A percentile compares a stretch with the other conserved stretches of the same genome.
These are phyloP conservation scores for Ramaria sp. DNA, from an alignment of 768 basidiomycete species.

Conservation along the genomic window DNA sequence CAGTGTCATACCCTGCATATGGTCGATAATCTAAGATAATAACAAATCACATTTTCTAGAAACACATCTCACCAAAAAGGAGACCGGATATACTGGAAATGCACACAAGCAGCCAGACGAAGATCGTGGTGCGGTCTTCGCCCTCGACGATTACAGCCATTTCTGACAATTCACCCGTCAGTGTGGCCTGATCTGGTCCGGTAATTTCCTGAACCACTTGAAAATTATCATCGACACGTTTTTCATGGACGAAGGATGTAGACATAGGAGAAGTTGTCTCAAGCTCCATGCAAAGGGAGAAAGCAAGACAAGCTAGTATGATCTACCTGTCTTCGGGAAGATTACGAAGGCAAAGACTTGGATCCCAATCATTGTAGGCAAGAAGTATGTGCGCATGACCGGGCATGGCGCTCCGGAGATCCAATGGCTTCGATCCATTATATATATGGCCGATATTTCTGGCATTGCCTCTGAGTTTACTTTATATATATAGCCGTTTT, in stretches of 20 bases:
- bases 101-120: slow-evolving; percentile 67
- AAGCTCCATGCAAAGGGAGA: background rate
- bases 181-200: background rate
- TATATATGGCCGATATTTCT: no score
- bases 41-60: background rate
- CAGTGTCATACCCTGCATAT: slow-evolving; percentile 63
- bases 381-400: no score
- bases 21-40: background rate
- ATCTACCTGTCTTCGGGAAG: background rate
- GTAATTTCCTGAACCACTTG: background rate
- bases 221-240: background rate
- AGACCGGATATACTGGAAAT: slow-evolving; percentile 70
- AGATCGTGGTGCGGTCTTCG: slow-evolving; percentile 56
- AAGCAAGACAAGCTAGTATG: background rate
- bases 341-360: background rate
- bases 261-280: background rate
- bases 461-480: no score
- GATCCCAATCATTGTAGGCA: no score
- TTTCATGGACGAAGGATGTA: background rate
- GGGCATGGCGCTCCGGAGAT: no score
- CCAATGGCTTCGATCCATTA: no score
- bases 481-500: no score
- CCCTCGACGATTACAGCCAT: slow-evolving; percentile 50
- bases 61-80: slow-evolving; percentile 47
- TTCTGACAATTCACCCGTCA: slow-evolving; percentile 45